Evolutionary conservation across 495 filamentous ascomycete species (phyloP).

Genomic region (Annulohypoxylon stygium): DNA sequence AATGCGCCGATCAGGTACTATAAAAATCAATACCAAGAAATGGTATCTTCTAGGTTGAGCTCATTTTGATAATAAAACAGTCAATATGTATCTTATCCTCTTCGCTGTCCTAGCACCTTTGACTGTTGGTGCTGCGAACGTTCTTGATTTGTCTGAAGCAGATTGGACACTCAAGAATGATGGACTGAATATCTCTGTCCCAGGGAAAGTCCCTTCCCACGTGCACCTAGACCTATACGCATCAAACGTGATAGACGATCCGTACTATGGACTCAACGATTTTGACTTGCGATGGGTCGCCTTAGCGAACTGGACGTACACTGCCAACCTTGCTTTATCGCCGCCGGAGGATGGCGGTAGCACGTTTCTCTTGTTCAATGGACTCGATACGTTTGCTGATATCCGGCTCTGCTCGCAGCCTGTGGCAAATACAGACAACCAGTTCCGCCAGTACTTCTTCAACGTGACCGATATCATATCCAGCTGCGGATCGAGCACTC

Average conservation of each 20-base stretch:
- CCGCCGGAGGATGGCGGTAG: conserved; percentile 48
- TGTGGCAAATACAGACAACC: conserved; percentile 76
- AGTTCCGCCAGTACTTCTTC: conserved; percentile 80
- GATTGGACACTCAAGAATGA: conserved; percentile 69
- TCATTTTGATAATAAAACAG: conserved; percentile 7
- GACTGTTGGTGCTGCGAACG: conserved; percentile 39
- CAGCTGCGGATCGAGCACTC: conserved; percentile 59
- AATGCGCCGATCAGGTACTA: background rate
- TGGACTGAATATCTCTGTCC: conserved; percentile 67
- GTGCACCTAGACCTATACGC: conserved; percentile 71
- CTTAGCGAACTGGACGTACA: conserved; percentile 74
- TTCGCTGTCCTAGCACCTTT: conserved; percentile 18
- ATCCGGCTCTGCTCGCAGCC: conserved; percentile 70
- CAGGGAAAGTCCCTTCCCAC: conserved; percentile 72
- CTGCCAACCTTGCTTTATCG: conserved; percentile 62
- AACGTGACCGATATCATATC: conserved; percentile 67
- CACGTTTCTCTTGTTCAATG: conserved; percentile 73
- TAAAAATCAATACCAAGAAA: background rate
- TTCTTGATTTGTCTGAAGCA: conserved; percentile 66
- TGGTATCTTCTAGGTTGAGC: background rate
- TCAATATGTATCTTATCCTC: conserved; percentile 18
- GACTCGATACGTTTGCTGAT: conserved; percentile 74
- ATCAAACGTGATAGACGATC: conserved; percentile 67
- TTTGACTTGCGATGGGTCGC: conserved; percentile 73
- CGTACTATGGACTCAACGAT: conserved; percentile 71